These are phyloP conservation scores for Penicillium sp. DNA, from an alignment of 2,329 filamentous ascomycete genomes.

Conservation along the genomic window DNA sequence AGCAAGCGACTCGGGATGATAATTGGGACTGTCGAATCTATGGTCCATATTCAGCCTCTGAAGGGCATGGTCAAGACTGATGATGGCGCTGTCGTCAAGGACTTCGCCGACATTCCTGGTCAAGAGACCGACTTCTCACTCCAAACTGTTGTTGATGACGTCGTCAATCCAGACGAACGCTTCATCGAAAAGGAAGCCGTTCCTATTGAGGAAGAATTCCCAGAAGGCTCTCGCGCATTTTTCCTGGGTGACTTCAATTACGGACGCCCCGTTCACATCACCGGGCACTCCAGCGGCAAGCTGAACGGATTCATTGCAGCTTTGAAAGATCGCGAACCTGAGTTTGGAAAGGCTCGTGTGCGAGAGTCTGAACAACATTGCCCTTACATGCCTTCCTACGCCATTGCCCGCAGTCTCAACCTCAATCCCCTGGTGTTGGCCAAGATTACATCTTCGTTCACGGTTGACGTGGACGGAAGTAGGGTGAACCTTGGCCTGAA, in stretches of 20 bases:
- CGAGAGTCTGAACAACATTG: conserved; percentile 61
- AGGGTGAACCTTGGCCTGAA: conserved; percentile 90
- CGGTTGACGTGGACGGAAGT: conserved; percentile 72
- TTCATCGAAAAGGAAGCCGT: conserved; percentile 88
- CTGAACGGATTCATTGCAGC: conserved; percentile 72
- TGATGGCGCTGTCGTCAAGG: conserved; percentile 83
- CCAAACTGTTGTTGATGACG: conserved; percentile 83
- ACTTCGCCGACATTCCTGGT: conserved; percentile 80
- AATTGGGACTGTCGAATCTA: conserved; percentile 77
- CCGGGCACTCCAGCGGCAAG: conserved; percentile 66
- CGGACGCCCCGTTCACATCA: conserved; percentile 79
- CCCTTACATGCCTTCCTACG: conserved; percentile 78
- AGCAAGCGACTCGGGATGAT: conserved; percentile 85
- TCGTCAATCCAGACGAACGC: conserved; percentile 82
- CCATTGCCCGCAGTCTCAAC: conserved; percentile 74
- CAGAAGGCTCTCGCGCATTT: conserved; percentile 73
- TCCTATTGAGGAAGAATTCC: conserved; percentile 87
- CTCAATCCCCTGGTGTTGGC: conserved; percentile 84
- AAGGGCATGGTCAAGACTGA: conserved; percentile 87
- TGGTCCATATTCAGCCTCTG: conserved; percentile 89
- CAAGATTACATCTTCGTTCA: conserved; percentile 93
- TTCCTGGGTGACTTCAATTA: conserved; percentile 93
- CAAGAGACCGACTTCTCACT: conserved; percentile 86
- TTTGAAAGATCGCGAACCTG: conserved; percentile 65
- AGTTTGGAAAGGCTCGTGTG: conserved; percentile 75